Evolutionary conservation across 805 yeast species (phyloP).

Genomic region (Helenozyma baotianmanensis): DNA sequence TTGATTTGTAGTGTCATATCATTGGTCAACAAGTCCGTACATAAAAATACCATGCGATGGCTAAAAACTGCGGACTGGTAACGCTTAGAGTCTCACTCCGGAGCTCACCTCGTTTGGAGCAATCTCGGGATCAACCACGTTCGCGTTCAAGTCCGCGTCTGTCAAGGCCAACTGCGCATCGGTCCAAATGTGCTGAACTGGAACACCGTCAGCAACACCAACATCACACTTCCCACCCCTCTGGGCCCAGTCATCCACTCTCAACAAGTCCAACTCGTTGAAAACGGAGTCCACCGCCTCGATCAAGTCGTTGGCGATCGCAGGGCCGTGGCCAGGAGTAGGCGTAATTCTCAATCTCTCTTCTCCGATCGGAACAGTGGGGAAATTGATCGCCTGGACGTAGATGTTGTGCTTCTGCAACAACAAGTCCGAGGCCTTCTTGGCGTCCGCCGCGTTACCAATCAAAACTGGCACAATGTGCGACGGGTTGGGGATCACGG

Average conservation of each 20-base stretch:
- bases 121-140: constrained; percentile 60
- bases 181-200: constrained; percentile 79
- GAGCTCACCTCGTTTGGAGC: constrained; percentile 66
- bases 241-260: constrained; percentile 70
- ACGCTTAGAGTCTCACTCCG: constrained; percentile 39
- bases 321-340: constrained; percentile 89
- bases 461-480: constrained; percentile 94
- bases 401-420: constrained; percentile 81
- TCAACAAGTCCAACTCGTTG: constrained; percentile 65
- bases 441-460: constrained; percentile 92
- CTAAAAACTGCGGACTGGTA: no score
- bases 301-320: constrained; percentile 69
- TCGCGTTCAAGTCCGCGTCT: constrained; percentile 60
- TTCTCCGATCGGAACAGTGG: constrained; percentile 93
- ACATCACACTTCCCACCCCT: constrained; percentile 92
- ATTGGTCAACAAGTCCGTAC: no score
- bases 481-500: constrained; percentile 95
- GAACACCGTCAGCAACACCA: constrained; percentile 49
- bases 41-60: not conserved
- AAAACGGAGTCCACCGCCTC: constrained; percentile 80
- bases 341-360: constrained; percentile 98
- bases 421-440: constrained; percentile 83
- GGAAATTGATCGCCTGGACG: constrained; percentile 98
- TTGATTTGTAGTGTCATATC: no score
- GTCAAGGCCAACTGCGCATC: constrained; percentile 65